Evolutionary conservation across 768 basidiomycete species (phyloP).

Genomic region (Arthromyces matolae): DNA sequence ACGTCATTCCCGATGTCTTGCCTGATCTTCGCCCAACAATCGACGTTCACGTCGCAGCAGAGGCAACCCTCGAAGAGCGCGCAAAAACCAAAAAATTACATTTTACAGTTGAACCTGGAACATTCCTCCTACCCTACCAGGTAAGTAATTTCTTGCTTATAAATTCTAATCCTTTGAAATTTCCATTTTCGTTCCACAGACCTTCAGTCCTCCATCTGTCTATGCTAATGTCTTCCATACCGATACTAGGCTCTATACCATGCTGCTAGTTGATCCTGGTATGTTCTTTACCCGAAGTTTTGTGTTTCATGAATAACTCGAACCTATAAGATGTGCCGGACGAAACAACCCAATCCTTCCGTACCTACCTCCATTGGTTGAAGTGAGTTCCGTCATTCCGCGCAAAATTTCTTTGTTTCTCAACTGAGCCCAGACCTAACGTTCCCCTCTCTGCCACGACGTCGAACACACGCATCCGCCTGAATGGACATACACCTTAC

Average conservation of each 20-base stretch:
- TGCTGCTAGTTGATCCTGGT: conserved; percentile 89
- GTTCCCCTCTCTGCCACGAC: conserved; percentile 66
- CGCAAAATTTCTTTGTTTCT: conserved; percentile 8
- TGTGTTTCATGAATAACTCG: conserved; percentile 6
- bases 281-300: conserved; percentile 9
- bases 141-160: conserved; percentile 36
- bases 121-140: conserved; percentile 64
- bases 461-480: conserved; percentile 35
- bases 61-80: conserved; percentile 28
- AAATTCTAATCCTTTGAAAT: neutral
- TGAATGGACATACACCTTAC: conserved; percentile 65
- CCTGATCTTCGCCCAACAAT: conserved; percentile 66
- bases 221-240: conserved; percentile 78
- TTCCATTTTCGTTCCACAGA: conserved; percentile 38
- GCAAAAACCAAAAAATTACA: conserved; percentile 31
- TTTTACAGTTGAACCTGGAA: conserved; percentile 63
- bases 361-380: conserved; percentile 81
- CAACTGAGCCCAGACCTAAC: conserved; percentile 58
- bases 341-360: conserved; percentile 57
- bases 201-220: conserved; percentile 58
- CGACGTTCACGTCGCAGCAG: conserved; percentile 65
- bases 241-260: conserved; percentile 78
- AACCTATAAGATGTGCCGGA: conserved; percentile 72
- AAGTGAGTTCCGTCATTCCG: conserved; percentile 46
- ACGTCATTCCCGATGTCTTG: conserved; percentile 84